A percentile compares a stretch with the other conserved stretches of the same genome.
phyloP scores from a whole-genome alignment of 108 stramenopile genomes.

The Nitzschia palea region DNA sequence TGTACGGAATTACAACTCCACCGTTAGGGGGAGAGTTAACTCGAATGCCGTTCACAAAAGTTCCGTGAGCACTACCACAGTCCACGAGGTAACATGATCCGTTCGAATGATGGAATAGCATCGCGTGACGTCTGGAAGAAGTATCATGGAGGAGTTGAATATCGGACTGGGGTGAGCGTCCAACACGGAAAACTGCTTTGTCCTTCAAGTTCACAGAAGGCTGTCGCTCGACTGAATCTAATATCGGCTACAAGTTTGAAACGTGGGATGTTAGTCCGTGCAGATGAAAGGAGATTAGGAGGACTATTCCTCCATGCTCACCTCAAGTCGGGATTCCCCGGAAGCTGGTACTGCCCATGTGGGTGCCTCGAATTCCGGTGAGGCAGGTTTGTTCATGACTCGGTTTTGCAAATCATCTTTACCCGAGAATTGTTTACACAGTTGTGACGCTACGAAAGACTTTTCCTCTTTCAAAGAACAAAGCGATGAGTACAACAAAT shows the following conservation, averaged over 20 bases:
- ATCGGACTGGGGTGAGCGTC: conserved; percentile 69
- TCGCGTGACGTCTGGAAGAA: conserved; percentile 72
- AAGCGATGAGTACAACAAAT: neutral
- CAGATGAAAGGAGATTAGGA: conserved; percentile 2
- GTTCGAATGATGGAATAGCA: conserved; percentile 85
- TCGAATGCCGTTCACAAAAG: conserved; percentile 70
- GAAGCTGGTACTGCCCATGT: conserved; percentile 77
- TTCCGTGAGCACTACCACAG: conserved; percentile 81
- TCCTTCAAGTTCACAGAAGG: conserved; percentile 60
- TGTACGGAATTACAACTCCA: conserved; percentile 61
- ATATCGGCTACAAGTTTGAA: conserved; percentile 58
- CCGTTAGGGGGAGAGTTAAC: conserved; percentile 46
- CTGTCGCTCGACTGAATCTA: conserved; percentile 55
- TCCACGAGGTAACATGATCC: conserved; percentile 82
- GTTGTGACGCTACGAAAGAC: conserved; percentile 14
- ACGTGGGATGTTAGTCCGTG: conserved; percentile 6
- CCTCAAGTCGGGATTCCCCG: conserved; percentile 75
- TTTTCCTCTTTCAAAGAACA: neutral
- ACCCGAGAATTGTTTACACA: conserved; percentile 23
- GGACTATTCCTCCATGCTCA: conserved; percentile 35
- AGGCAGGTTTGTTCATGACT: conserved; percentile 6
- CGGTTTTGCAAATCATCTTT: neutral
- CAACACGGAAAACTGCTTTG: conserved; percentile 64
- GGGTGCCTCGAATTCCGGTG: conserved; percentile 55
- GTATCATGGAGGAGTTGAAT: conserved; percentile 71